Base-by-base conservation (phyloP, 495 filamentous ascomycete species). In the Annulohypoxylon nitens region DNA sequence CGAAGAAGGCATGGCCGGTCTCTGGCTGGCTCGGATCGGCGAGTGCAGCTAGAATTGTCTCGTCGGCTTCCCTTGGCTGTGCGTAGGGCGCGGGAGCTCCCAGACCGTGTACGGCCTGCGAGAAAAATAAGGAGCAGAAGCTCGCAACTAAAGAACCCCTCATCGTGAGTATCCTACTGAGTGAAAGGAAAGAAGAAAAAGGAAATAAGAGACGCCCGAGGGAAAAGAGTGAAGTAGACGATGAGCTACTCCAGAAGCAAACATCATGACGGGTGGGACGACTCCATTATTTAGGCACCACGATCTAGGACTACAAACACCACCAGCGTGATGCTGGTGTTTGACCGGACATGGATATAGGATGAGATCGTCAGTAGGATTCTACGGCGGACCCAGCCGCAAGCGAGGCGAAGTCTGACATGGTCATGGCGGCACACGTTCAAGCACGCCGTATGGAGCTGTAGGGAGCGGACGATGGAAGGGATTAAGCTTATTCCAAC, bases 1-100 rank as follows among this genome's bases (percentile, higher is more conserved):
- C 75, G 53, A 88, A 89, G 47, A 54, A 75, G 14, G 67, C 36
- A 18, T 64, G 55, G 11, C 72, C 67, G 1, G 50, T 67, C 2
- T 25, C 54, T 26, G 63, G 23, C 23, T 75, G 47, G 10, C 25
- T 12, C 7, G 68, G 68, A 57, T 71, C 72, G 37, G 51, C 63
- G 51, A 75, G 58, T 8, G 59, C 59, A n/a, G 63, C 72, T n/a
- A 71, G 45, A 8, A 58, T 45, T 18, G 67, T 50, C 7, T 71
- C 48, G 25, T 23, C 55, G 23, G 67, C 64, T 18, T 68, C 54
- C 2, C 47, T 62, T 2, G 63, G 51, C 6, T 50, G 62, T 2
- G 72, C 57, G 9, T 63, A 60, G 0, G 59, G 72, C 3, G 59
- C 58, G 45, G 68, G 64, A 64, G 59, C 62, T 20, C 48, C 67